Conservation (phyloP, 148 eudicot genomes). For the Agrostemma githago region DNA sequence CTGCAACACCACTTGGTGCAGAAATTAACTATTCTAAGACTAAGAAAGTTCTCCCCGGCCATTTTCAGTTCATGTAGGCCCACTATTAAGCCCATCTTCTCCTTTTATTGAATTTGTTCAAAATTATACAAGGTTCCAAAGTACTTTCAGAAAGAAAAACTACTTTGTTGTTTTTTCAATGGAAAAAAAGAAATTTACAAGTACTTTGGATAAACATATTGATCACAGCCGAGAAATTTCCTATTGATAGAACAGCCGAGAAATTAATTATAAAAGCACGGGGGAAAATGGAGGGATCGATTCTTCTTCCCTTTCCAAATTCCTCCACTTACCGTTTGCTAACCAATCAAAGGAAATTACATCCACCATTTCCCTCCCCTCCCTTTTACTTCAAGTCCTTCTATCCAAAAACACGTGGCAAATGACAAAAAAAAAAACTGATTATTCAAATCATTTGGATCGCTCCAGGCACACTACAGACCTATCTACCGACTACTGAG, state of each 20-base stretch:
- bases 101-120: not conserved
- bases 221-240: too few relatives aligned
- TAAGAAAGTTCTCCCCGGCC: not conserved
- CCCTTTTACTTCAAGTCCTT: too few relatives aligned
- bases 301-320: too few relatives aligned
- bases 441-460: not conserved
- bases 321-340: too few relatives aligned
- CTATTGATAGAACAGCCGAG: too few relatives aligned
- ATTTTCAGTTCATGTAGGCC: not conserved
- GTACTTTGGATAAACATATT: conserved; percentile 4
- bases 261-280: too few relatives aligned
- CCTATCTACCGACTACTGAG: not conserved
- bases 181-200: not conserved
- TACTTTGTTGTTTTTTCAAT: not conserved
- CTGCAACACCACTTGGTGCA: not conserved
- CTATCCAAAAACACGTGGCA: not conserved
- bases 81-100: not conserved
- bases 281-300: too few relatives aligned
- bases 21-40: conserved; percentile 2
- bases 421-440: not conserved
- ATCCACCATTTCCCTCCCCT: too few relatives aligned
- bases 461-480: not conserved
- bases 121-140: not conserved
- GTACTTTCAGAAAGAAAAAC: not conserved
- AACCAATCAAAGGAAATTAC: too few relatives aligned